Conservation (phyloP, 164 flowering plant genomes). For the Aristolochia fimbriata region DNA sequence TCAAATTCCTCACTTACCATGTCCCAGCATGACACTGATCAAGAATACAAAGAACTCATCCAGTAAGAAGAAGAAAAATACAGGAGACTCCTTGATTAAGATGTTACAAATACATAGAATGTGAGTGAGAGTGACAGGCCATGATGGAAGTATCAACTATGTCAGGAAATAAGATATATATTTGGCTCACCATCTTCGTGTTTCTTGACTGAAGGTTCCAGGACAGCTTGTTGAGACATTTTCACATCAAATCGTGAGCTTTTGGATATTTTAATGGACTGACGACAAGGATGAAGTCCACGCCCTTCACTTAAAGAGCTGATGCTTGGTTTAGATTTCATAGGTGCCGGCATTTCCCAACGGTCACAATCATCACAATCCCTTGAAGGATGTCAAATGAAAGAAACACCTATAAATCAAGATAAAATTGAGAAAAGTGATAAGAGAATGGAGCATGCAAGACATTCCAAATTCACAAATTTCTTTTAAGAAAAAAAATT, state of each 20-base stretch:
- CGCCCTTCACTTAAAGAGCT: slow-evolving; percentile 14
- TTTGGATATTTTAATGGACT: slow-evolving; percentile 26
- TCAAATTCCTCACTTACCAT: slow-evolving; percentile 18
- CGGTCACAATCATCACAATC: background rate
- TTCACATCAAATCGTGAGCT: slow-evolving; percentile 15
- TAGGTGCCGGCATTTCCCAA: slow-evolving; percentile 21
- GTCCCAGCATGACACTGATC: slow-evolving; percentile 15
- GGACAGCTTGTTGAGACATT: slow-evolving; percentile 16
- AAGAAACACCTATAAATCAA: no score
- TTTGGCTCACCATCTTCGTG: slow-evolving; percentile 14
- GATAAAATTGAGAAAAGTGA: no score
- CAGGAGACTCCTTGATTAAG: background rate
- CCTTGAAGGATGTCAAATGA: background rate
- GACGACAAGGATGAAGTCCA: slow-evolving; percentile 17
- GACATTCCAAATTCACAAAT: no score
- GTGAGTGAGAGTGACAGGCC: background rate
- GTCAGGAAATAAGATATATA: background rate
- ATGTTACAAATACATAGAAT: background rate
- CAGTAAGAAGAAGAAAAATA: slow-evolving; percentile 5
- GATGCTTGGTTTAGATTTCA: slow-evolving; percentile 20
- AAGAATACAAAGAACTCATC: slow-evolving; percentile 16
- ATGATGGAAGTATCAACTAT: background rate
- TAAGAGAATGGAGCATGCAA: no score
- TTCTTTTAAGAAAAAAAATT: no score
- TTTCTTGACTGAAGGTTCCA: slow-evolving; percentile 4